Conservation (phyloP, 1,139 yeast genomes). For the Pichia sp. region DNA sequence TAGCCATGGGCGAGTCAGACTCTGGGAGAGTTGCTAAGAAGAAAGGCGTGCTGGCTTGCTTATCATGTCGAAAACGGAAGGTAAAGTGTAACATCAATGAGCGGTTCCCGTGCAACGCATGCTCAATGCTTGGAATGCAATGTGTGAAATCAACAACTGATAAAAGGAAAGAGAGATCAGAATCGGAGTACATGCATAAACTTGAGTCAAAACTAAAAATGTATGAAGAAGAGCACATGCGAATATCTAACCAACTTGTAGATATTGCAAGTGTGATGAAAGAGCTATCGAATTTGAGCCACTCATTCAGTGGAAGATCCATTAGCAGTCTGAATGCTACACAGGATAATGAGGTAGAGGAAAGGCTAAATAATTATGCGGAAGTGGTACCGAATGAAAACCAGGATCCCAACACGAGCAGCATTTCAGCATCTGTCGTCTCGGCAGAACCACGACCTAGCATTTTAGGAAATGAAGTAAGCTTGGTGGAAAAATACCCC, state of each 20-base stretch:
- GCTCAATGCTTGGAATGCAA: conserved; percentile 42
- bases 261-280: conserved; percentile 9
- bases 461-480: conserved; percentile 14
- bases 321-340: conserved; percentile 20
- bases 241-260: conserved; percentile 2
- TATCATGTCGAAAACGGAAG: conserved; percentile 48
- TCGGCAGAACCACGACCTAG: neutral
- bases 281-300: conserved; percentile 1
- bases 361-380: too few relatives aligned
- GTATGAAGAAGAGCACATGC: conserved; percentile 5
- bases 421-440: too few relatives aligned
- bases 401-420: too few relatives aligned
- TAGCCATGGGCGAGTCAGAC: neutral
- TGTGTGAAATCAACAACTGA: conserved; percentile 51
- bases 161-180: conserved; percentile 50
- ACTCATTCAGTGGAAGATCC: neutral
- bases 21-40: neutral
- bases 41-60: conserved; percentile 34
- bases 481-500: conserved; percentile 14
- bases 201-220: conserved; percentile 28
- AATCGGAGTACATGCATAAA: conserved; percentile 44
- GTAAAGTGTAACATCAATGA: conserved; percentile 49
- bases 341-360: conserved; percentile 4
- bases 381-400: too few relatives aligned
- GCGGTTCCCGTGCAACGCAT: conserved; percentile 45